A percentile compares a stretch with the other conserved stretches of the same genome.
phyloP scores from a whole-genome alignment of 108 stramenopile genomes.

The Asterionellopsis glacialis region DNA sequence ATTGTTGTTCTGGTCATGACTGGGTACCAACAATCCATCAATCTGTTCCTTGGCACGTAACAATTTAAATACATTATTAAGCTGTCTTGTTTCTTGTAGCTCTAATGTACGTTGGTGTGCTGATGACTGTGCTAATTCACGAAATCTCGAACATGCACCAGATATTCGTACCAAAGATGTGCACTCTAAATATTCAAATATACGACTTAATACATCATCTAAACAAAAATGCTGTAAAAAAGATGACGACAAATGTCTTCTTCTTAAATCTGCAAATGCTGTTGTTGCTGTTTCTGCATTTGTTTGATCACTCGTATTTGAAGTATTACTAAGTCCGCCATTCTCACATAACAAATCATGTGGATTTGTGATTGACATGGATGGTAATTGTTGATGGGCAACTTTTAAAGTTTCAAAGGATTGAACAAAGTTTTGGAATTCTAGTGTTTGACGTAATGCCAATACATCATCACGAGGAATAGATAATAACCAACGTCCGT shows the following conservation, averaged over 20 bases:
- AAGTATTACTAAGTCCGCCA: not conserved
- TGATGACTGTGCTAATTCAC: constrained; percentile 40
- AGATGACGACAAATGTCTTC: constrained; percentile 13
- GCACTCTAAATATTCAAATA: constrained; percentile 70
- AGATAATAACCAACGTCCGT: constrained; percentile 58
- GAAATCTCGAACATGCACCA: constrained; percentile 59
- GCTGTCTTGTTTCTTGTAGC: constrained; percentile 38
- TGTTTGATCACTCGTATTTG: not conserved
- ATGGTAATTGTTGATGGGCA: constrained; percentile 52
- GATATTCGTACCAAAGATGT: constrained; percentile 52
- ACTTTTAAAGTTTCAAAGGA: constrained; percentile 57
- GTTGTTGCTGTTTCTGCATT: constrained; percentile 7
- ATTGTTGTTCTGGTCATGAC: not conserved
- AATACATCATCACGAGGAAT: constrained; percentile 67
- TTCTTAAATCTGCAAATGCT: constrained; percentile 6
- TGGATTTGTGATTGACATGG: constrained; percentile 27
- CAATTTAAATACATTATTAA: constrained; percentile 58
- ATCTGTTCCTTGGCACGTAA: constrained; percentile 75
- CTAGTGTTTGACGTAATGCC: constrained; percentile 46
- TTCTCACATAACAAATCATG: constrained; percentile 8
- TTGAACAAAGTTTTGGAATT: constrained; percentile 54
- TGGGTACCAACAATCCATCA: constrained; percentile 24
- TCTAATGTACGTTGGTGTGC: constrained; percentile 54
- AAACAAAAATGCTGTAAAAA: constrained; percentile 57
- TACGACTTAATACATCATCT: constrained; percentile 65